phyloP scores from a whole-genome alignment of 768 basidiomycete genomes.

The Hirschioporus abietinus region DNA sequence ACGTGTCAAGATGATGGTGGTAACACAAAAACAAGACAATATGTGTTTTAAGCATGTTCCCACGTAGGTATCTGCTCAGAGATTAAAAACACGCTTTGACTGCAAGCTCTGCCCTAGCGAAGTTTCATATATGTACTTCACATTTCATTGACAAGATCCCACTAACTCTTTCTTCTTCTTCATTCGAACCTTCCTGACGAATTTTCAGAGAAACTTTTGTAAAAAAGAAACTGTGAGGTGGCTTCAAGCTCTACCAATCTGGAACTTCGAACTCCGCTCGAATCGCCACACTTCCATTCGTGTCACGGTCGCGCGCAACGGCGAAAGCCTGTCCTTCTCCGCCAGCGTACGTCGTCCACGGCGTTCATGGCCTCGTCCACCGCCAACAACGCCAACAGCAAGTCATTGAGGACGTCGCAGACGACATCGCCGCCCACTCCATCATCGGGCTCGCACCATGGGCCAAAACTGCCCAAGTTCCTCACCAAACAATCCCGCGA shows the following conservation, averaged over 20 bases:
- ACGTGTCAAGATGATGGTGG: not conserved
- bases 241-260: not conserved
- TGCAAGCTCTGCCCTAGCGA: not conserved
- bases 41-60: not conserved
- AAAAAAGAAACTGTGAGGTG: not conserved
- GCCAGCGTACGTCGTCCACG: slow-evolving; percentile 7
- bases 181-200: not conserved
- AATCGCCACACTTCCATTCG: not conserved
- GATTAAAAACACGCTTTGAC: not conserved
- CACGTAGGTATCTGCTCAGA: not conserved
- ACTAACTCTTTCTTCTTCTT: not conserved
- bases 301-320: slow-evolving; percentile 1
- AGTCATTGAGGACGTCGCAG: slow-evolving; percentile 38
- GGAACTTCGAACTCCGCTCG: not conserved
- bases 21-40: not conserved
- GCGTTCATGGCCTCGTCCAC: not conserved
- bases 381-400: slow-evolving; percentile 17
- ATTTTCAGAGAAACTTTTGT: not conserved
- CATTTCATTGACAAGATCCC: not conserved
- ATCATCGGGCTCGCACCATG: slow-evolving; percentile 27
- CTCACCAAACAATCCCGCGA: slow-evolving; percentile 61
- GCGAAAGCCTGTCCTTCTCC: slow-evolving; percentile 1
- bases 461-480: slow-evolving; percentile 61
- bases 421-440: slow-evolving; percentile 39
- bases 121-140: not conserved